These are phyloP conservation scores for Taphrina betulina DNA, from an alignment of 1,139 yeast species.

Conservation along the genomic window DNA sequence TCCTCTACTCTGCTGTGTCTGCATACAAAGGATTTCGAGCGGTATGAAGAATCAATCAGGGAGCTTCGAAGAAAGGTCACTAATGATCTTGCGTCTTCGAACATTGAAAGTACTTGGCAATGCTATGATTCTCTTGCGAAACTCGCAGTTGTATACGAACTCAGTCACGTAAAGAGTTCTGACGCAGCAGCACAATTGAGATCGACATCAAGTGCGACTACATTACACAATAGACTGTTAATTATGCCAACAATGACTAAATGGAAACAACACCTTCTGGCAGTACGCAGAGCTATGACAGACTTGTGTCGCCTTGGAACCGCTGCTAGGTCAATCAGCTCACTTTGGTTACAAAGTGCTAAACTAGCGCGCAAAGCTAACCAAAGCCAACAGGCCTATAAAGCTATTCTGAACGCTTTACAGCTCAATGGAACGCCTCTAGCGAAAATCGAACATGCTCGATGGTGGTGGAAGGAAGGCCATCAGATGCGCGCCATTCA, in stretches of 20 bases:
- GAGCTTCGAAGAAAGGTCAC: constrained; percentile 61
- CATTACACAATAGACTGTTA: constrained; percentile 12
- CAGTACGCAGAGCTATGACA: constrained; percentile 57
- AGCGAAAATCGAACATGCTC: constrained; percentile 78
- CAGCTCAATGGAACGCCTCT: constrained; percentile 46
- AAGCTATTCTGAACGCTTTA: constrained; percentile 68
- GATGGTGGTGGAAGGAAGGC: constrained; percentile 85
- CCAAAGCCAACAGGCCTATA: constrained; percentile 71
- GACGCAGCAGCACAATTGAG: not conserved
- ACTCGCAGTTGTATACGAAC: constrained; percentile 71
- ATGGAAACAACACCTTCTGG: constrained; percentile 59
- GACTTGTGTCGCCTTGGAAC: not conserved
- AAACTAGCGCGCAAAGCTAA: constrained; percentile 66
- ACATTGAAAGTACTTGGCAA: constrained; percentile 62
- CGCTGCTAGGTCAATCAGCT: constrained; percentile 45
- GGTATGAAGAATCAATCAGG: constrained; percentile 49
- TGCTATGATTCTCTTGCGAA: constrained; percentile 58
- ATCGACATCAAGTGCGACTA: constrained; percentile 34
- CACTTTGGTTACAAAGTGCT: constrained; percentile 62
- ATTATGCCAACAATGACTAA: constrained; percentile 25
- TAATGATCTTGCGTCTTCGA: constrained; percentile 58
- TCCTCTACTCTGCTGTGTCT: constrained; percentile 60
- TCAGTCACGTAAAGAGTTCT: constrained; percentile 43
- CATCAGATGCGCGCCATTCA: constrained; percentile 83
- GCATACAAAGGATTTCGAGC: constrained; percentile 43